Conservation (phyloP, 2,329 filamentous ascomycete species). For the Stachybotrys elegans region DNA sequence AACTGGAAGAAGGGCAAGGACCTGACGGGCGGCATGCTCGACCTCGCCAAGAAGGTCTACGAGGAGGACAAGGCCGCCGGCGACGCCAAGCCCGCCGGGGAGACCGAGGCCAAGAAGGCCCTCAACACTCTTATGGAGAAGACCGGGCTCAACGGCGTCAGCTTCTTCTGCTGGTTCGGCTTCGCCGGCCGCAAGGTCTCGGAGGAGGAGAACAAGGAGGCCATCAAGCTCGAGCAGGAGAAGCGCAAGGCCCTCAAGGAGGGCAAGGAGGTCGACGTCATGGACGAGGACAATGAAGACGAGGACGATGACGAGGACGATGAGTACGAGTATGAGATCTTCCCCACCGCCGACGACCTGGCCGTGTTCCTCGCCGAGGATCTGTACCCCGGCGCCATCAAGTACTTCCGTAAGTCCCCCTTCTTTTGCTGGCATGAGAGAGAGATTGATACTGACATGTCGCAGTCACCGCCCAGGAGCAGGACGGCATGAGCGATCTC, state of each 20-base stretch:
- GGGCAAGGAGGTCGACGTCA: conserved; percentile 45
- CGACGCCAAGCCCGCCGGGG: conserved; percentile 36
- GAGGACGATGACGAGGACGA: conserved; percentile 58
- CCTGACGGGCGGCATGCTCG: conserved; percentile 73
- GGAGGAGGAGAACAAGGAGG: conserved; percentile 65
- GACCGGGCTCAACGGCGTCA: conserved; percentile 59
- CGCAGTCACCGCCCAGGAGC: conserved; percentile 53
- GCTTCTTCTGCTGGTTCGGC: conserved; percentile 89
- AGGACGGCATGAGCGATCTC: conserved; percentile 60
- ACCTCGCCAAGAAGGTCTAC: conserved; percentile 65
- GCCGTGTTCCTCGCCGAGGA: conserved; percentile 80
- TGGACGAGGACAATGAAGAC: conserved; percentile 42
- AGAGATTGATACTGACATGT: conserved; percentile 27
- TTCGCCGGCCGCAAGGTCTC: conserved; percentile 67
- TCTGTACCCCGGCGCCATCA: conserved; percentile 80
- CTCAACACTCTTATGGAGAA: conserved; percentile 52
- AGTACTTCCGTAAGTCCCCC: conserved; percentile 77
- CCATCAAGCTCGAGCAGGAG: conserved; percentile 55
- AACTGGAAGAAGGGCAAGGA: conserved; percentile 80
- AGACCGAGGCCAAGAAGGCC: conserved; percentile 43
- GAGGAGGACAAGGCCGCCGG: conserved; percentile 48
- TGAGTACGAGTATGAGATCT: conserved; percentile 72
- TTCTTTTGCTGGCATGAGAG: background rate
- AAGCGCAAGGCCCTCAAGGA: conserved; percentile 43
- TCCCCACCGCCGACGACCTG: conserved; percentile 80